Base-by-base conservation (phyloP, 768 basidiomycete species). In the Lyophyllum atratum region DNA sequence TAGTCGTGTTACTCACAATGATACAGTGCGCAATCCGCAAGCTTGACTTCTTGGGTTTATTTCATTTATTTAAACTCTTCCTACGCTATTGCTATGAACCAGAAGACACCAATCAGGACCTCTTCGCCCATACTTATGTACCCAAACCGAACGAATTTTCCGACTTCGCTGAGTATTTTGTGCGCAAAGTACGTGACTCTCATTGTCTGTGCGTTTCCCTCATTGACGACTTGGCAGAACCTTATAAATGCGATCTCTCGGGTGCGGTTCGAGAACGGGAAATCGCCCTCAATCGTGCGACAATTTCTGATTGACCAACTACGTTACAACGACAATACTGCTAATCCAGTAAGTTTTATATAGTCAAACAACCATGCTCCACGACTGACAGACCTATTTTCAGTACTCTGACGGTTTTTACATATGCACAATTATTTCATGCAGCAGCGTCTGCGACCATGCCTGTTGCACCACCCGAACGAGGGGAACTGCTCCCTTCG, bases 51-150 rank as follows among this genome's bases (percentile, higher is more conserved):
- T 76, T 98, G 56, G 96, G 96, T 10, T 79, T 96, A 24, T 98
- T 98, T 73, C 93, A 96, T 69, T 82, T 99, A 29, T 92, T 97
- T 80, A 99, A 98, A 71, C 80, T 98, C 24, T 97, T 95, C 72
- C 78, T 95, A 44, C 85, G 89, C 22, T 88, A 95, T 66, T 97
- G 90, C 62, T 96, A 95, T 67, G 92, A 95, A 21, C 90, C 92
- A 0, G 87, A 92, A 68, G 90, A 93, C 60, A 72, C 79, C 17
- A 86, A 83, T 58, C 89, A 92, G 67, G 92, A 95, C 66, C 78
- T 95, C 6, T 95, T 96, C 70, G 79, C 78, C 7, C 91, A 94
- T 68, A 90, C 85, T 39, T 95, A 92, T 70, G 91, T 95, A n/a
- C 95, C 95, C 1, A 88, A 92, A 63, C 93, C 95, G 15, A 98